Evolutionary conservation across 169 alveolate genomes (phyloP).

Genomic region (Plasmodium inui): DNA sequence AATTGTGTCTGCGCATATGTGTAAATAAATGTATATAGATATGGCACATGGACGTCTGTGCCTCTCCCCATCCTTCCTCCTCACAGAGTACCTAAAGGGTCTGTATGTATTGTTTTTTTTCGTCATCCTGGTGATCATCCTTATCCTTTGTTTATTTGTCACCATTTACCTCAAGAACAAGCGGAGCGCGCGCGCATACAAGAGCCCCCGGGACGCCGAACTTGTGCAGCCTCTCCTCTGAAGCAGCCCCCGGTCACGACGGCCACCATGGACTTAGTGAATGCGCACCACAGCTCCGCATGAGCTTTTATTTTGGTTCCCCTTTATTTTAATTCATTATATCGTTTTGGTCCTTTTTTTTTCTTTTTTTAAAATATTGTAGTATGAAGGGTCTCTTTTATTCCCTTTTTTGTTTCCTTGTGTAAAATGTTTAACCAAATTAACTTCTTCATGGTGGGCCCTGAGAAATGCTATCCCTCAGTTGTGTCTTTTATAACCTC

Average conservation of each 20-base stretch:
- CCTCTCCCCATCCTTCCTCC: not conserved
- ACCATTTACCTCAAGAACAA: conserved; percentile 36
- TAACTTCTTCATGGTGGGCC: not conserved
- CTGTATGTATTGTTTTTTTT: conserved; percentile 47
- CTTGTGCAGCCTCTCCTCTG: conserved; percentile 54
- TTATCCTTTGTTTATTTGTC: conserved; percentile 27
- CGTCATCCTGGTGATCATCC: conserved; percentile 39
- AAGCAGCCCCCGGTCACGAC: not conserved
- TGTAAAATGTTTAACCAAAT: not conserved
- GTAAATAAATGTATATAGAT: not conserved
- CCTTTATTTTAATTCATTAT: not conserved
- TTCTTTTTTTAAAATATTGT: not conserved
- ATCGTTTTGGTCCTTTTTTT: not conserved
- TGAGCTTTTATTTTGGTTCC: not conserved
- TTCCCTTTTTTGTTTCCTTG: not conserved
- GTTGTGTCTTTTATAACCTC: not conserved
- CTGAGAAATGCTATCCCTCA: not conserved
- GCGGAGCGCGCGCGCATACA: not conserved
- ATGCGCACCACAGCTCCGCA: not conserved
- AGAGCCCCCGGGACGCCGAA: conserved; percentile 10
- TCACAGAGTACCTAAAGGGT: conserved; percentile 61
- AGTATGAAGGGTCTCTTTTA: not conserved
- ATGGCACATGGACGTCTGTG: not conserved
- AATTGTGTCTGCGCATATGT: not conserved
- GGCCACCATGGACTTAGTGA: not conserved